phyloP scores from a whole-genome alignment of 306 rosid genomes.

The Dalbergia cochinchinensis region DNA sequence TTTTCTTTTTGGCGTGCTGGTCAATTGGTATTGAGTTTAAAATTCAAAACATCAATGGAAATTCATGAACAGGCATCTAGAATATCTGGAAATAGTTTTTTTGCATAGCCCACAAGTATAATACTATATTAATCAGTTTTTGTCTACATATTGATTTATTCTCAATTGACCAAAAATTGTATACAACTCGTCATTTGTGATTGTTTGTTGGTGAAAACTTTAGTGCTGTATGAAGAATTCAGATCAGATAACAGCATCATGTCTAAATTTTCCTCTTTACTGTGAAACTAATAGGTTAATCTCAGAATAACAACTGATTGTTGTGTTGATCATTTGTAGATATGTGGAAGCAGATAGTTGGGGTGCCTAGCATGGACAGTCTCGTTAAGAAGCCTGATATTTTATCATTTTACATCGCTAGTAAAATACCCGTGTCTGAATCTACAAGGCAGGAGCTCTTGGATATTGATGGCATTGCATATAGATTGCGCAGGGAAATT shows the following conservation, averaged over 20 bases:
- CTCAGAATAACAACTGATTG: constrained; percentile 27
- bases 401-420: constrained; percentile 87
- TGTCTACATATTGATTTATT: background rate
- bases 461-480: constrained; percentile 86
- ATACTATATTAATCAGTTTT: constrained; percentile 9
- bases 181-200: background rate
- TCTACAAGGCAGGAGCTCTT: constrained; percentile 95
- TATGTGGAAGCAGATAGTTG: constrained; percentile 91
- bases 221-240: constrained; percentile 10
- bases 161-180: constrained; percentile 10
- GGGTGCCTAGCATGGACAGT: constrained; percentile 80
- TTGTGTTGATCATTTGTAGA: constrained; percentile 61
- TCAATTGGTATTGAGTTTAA: constrained; percentile 30
- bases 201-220: constrained; percentile 6
- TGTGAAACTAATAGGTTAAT: constrained; percentile 33
- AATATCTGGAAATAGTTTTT: constrained; percentile 30
- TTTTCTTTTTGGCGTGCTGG: constrained; percentile 29
- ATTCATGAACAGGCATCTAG: constrained; percentile 14
- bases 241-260: constrained; percentile 19
- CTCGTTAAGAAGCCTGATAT: constrained; percentile 82
- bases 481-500: constrained; percentile 94
- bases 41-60: constrained; percentile 35
- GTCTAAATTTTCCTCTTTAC: constrained; percentile 10
- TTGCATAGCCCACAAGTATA: background rate
- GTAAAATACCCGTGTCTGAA: constrained; percentile 96